Conservation (phyloP, 768 basidiomycete species). For the Coprinopsis strossmayeri region DNA sequence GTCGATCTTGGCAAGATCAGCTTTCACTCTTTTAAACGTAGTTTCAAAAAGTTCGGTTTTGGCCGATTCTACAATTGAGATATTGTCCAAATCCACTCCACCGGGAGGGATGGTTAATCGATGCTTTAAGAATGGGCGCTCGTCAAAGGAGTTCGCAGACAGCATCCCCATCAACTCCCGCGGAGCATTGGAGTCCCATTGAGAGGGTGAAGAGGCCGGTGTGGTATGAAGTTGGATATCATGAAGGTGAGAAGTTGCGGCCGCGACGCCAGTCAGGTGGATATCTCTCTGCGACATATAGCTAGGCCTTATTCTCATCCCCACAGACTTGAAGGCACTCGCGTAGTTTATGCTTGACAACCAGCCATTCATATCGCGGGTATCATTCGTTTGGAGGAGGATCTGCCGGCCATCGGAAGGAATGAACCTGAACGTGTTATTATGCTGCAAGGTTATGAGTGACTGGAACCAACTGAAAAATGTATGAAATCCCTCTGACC, state of each 20-base stretch:
- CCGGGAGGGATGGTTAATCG: slow-evolving; percentile 25
- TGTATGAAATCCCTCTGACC: slow-evolving; percentile 42
- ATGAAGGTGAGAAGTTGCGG: slow-evolving; percentile 77
- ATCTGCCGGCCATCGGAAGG: slow-evolving; percentile 75
- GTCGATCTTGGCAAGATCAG: slow-evolving; percentile 55
- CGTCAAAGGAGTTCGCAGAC: slow-evolving; percentile 21
- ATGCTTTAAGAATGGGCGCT: slow-evolving; percentile 18
- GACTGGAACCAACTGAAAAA: background rate
- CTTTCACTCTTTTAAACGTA: slow-evolving; percentile 84
- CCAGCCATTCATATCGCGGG: slow-evolving; percentile 82
- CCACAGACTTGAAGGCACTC: slow-evolving; percentile 81
- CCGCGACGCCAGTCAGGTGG: slow-evolving; percentile 76
- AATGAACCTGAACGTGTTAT: slow-evolving; percentile 70
- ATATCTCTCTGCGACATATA: slow-evolving; percentile 66
- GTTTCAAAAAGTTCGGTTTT: slow-evolving; percentile 66
- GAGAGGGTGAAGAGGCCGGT: slow-evolving; percentile 19
- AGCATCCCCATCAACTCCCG: slow-evolving; percentile 37
- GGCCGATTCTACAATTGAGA: slow-evolving; percentile 45
- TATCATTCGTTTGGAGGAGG: slow-evolving; percentile 67
- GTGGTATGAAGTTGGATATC: slow-evolving; percentile 44
- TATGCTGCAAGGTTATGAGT: slow-evolving; percentile 35
- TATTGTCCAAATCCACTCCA: slow-evolving; percentile 33
- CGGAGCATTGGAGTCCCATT: slow-evolving; percentile 39
- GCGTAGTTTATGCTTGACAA: slow-evolving; percentile 91
- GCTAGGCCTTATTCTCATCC: slow-evolving; percentile 71